Percentiles rank a stretch among this genome's conserved stretches.
phyloP scores from a whole-genome alignment of 352 stramenopile genomes.

The Globisporangium alternatum region DNA sequence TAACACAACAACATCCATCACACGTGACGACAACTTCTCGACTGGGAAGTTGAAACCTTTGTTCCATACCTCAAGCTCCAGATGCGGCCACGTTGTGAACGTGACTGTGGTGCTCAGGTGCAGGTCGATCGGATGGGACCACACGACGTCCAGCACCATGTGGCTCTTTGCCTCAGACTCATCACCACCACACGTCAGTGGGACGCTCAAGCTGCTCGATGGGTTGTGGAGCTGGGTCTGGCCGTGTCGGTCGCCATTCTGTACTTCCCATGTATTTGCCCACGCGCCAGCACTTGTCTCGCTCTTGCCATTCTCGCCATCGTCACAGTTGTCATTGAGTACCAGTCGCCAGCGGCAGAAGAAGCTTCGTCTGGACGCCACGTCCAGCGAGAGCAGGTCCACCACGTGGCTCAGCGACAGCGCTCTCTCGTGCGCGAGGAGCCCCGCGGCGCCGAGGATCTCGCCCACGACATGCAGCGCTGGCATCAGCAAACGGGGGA shows the following conservation, averaged over 20 bases:
- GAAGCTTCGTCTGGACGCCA: slow-evolving; percentile 33
- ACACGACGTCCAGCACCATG: slow-evolving; percentile 35
- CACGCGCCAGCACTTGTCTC: not conserved
- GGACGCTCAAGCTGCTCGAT: slow-evolving; percentile 13
- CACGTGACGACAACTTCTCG: not conserved
- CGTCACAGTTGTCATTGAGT: not conserved
- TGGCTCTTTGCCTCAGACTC: not conserved
- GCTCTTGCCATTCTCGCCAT: not conserved
- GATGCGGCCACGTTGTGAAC: slow-evolving; percentile 33
- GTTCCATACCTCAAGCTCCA: slow-evolving; percentile 31
- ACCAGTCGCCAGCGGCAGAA: slow-evolving; percentile 54
- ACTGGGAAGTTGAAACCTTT: no score
- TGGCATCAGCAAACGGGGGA: slow-evolving; percentile 27
- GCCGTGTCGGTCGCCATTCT: slow-evolving; percentile 35
- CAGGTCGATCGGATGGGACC: slow-evolving; percentile 52
- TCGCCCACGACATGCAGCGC: slow-evolving; percentile 45
- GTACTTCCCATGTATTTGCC: slow-evolving; percentile 30
- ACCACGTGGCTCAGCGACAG: slow-evolving; percentile 25
- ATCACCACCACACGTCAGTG: not conserved
- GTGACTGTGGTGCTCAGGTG: slow-evolving; percentile 28
- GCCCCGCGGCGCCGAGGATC: slow-evolving; percentile 41
- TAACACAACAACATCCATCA: not conserved
- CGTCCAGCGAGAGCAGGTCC: slow-evolving; percentile 40
- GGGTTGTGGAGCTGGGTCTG: slow-evolving; percentile 48
- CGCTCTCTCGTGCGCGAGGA: slow-evolving; percentile 16